A percentile compares a stretch with the other conserved stretches of the same genome.
Conservation (phyloP, 768 basidiomycete species). For the Tylopilus felleus region DNA sequence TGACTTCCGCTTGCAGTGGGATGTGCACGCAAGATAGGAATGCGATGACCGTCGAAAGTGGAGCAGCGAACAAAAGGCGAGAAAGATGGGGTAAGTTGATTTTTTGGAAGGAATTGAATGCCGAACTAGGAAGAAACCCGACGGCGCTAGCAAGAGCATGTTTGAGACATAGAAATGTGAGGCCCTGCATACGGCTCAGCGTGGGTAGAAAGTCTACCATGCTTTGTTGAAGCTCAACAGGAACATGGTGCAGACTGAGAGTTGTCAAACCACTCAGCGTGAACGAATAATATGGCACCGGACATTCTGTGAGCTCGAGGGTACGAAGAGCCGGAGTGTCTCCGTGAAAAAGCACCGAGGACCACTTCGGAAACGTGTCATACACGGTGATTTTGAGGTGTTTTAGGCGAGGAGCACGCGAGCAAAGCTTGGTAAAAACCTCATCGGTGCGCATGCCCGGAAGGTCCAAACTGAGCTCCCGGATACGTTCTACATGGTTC, state of each 20-base stretch:
- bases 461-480: not conserved
- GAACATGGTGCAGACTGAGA: slow-evolving; percentile 31
- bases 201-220: slow-evolving; percentile 30
- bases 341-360: not conserved
- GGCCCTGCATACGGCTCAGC: slow-evolving; percentile 31
- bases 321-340: not conserved
- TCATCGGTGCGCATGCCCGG: not conserved
- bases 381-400: not conserved
- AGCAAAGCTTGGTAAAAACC: not conserved
- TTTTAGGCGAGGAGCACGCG: not conserved
- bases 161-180: slow-evolving; percentile 31
- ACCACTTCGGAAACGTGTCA: not conserved
- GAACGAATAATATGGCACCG: not conserved
- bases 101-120: not conserved
- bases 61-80: slow-evolving; percentile 3
- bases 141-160: slow-evolving; percentile 18
- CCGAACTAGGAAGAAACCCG: not conserved
- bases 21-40: slow-evolving; percentile 6
- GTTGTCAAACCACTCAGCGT: slow-evolving; percentile 27
- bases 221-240: slow-evolving; percentile 23
- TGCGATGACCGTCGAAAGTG: not conserved
- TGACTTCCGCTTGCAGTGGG: not conserved
- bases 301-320: not conserved
- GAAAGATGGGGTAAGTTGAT: slow-evolving; percentile 2
- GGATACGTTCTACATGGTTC: not conserved